These are phyloP conservation scores for Phaffomyces opuntiae DNA, from an alignment of 805 yeast species.

Conservation along the genomic window DNA sequence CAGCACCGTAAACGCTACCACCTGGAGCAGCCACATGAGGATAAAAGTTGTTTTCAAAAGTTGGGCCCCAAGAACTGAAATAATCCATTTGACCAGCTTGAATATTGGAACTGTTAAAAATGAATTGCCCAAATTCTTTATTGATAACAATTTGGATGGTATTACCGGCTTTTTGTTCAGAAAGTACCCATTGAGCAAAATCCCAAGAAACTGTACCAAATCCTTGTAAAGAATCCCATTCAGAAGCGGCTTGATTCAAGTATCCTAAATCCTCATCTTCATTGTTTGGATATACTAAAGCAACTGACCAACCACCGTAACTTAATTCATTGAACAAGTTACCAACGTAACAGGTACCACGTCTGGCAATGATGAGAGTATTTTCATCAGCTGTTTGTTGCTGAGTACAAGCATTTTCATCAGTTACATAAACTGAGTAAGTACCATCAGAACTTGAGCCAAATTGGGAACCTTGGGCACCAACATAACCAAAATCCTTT, in stretches of 20 bases:
- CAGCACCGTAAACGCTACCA: slow-evolving; percentile 13
- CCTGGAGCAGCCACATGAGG: slow-evolving; percentile 17
- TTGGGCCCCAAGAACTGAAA: slow-evolving; percentile 16
- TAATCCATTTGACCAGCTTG: slow-evolving; percentile 10
- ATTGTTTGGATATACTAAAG: neutral
- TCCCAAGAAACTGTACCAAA: slow-evolving; percentile 7
- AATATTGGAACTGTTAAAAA: neutral
- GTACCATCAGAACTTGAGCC: slow-evolving; percentile 1
- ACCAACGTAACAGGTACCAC: slow-evolving; percentile 2
- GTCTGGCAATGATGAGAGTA: slow-evolving; percentile 5
- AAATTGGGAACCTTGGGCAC: slow-evolving; percentile 2
- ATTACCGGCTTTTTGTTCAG: slow-evolving; percentile 5
- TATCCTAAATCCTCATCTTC: neutral
- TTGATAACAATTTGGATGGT: slow-evolving; percentile 1
- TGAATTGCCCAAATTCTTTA: neutral
- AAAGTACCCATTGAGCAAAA: slow-evolving; percentile 9
- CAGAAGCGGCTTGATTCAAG: neutral
- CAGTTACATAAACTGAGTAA: slow-evolving; percentile 1
- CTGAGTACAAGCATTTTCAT: slow-evolving; percentile 5
- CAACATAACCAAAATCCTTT: slow-evolving; percentile 5
- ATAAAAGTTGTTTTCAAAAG: slow-evolving; percentile 12
- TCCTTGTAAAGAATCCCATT: neutral
- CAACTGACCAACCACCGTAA: neutral
- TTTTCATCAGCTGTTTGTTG: neutral
- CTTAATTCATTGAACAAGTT: neutral